phyloP scores from a whole-genome alignment of 2,329 filamentous ascomycete genomes.

The Pyrenochaeta sp. region DNA sequence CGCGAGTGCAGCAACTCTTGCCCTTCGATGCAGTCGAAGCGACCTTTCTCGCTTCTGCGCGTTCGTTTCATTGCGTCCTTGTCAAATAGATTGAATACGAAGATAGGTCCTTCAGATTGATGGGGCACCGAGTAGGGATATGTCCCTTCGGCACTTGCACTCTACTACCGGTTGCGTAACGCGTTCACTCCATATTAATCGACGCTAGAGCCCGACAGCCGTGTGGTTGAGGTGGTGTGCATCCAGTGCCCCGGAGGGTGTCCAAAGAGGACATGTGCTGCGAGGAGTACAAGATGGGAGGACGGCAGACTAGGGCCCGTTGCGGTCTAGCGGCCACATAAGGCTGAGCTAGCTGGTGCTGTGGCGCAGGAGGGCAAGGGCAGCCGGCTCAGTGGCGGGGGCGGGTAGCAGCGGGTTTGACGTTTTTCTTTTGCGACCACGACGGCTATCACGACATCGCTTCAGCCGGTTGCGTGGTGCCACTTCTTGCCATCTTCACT shows the following conservation, averaged over 20 bases:
- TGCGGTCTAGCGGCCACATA: constrained; percentile 1
- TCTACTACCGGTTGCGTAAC: constrained; percentile 7
- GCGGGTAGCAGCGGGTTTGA: constrained; percentile 26
- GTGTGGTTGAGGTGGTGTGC: neutral
- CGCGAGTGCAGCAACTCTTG: too few species aligned
- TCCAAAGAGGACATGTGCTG: neutral
- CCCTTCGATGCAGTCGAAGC: neutral
- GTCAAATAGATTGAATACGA: constrained; percentile 4
- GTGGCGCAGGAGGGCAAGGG: constrained; percentile 9
- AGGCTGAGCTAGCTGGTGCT: constrained; percentile 15
- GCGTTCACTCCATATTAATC: constrained; percentile 1
- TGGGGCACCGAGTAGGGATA: constrained; percentile 1
- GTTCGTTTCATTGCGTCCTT: neutral
- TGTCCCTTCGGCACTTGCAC: constrained; percentile 4
- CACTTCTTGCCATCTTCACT: neutral
- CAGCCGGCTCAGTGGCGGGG: constrained; percentile 8
- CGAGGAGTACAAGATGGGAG: too few species aligned
- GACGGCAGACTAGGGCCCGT: too few species aligned
- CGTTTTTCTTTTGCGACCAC: constrained; percentile 21
- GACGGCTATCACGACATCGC: constrained; percentile 12
- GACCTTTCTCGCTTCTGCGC: neutral
- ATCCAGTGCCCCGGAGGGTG: neutral
- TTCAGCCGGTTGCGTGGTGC: neutral
- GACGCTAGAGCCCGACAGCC: neutral
- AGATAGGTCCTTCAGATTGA: neutral